These are phyloP conservation scores for Acephala macrosclerotiorum DNA, from an alignment of 2,329 filamentous ascomycete species.

Conservation along the genomic window DNA sequence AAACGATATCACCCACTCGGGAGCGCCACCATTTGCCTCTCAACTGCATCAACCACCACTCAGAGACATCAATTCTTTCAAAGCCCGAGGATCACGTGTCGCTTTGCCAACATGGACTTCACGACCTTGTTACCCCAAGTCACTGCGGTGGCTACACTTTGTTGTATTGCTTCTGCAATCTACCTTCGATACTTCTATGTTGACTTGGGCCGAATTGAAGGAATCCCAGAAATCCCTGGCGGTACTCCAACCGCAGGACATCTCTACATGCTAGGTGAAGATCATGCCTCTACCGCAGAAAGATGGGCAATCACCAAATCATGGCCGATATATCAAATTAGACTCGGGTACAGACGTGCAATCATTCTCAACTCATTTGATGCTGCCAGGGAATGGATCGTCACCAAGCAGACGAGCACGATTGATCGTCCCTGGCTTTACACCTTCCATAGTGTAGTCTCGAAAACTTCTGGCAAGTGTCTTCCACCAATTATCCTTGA, in stretches of 20 bases:
- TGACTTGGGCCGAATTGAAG: neutral
- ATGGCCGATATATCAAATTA: neutral
- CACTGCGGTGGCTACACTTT: neutral
- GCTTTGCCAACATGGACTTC: neutral
- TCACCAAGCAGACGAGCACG: conserved; percentile 3
- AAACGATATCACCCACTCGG: neutral
- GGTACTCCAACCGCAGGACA: neutral
- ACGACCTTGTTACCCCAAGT: neutral
- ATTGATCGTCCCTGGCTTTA: conserved; percentile 3
- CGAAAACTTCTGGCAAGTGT: neutral
- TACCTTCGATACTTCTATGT: conserved; percentile 7
- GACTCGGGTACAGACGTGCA: neutral
- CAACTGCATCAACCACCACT: neutral
- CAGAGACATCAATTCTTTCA: neutral
- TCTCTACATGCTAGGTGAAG: neutral
- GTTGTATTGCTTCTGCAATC: neutral
- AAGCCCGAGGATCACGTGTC: neutral
- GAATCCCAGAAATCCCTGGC: neutral
- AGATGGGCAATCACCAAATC: neutral
- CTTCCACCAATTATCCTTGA: neutral
- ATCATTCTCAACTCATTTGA: conserved; percentile 3
- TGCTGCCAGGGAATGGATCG: neutral
- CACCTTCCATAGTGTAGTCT: neutral
- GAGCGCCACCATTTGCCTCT: neutral
- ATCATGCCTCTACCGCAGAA: conserved; percentile 1